A percentile compares a stretch with the other conserved stretches of the same genome.
These are phyloP conservation scores for Pseudogymnoascus sp. DNA, from an alignment of 2,329 filamentous ascomycete species.

Conservation along the genomic window DNA sequence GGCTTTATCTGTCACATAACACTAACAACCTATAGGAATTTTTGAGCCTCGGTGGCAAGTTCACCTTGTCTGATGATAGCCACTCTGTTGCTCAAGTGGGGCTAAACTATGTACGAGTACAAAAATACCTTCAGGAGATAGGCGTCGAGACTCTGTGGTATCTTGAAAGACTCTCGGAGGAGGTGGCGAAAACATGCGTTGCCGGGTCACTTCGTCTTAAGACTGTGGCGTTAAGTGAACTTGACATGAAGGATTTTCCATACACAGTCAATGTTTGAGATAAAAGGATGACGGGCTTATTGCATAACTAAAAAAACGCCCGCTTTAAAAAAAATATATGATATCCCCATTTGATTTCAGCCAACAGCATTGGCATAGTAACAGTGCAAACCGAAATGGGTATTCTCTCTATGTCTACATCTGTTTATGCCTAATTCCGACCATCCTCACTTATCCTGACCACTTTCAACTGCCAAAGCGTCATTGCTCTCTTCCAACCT, in stretches of 20 bases:
- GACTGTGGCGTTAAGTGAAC: background rate
- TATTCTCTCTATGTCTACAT: background rate
- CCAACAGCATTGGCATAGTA: slow-evolving; percentile 42
- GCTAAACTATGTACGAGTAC: slow-evolving; percentile 68
- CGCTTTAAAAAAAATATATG: background rate
- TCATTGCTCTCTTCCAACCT: slow-evolving; percentile 9
- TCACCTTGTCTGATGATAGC: slow-evolving; percentile 92
- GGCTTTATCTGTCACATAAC: slow-evolving; percentile 8
- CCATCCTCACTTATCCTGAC: background rate
- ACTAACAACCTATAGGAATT: slow-evolving; percentile 50
- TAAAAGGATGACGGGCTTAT: background rate
- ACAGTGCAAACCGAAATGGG: slow-evolving; percentile 38
- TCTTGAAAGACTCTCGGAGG: background rate
- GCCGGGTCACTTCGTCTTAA: background rate
- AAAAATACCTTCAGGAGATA: slow-evolving; percentile 63
- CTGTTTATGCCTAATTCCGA: background rate
- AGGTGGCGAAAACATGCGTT: background rate
- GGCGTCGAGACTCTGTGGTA: slow-evolving; percentile 57
- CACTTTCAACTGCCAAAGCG: background rate
- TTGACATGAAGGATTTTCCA: background rate
- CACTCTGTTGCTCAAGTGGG: slow-evolving; percentile 82
- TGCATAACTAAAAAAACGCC: background rate
- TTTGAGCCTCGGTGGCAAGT: slow-evolving; percentile 64
- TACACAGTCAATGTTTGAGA: background rate
- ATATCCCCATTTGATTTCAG: slow-evolving; percentile 42